These are phyloP conservation scores for Camillea tinctor DNA, from an alignment of 2,329 filamentous ascomycete species.

Conservation along the genomic window DNA sequence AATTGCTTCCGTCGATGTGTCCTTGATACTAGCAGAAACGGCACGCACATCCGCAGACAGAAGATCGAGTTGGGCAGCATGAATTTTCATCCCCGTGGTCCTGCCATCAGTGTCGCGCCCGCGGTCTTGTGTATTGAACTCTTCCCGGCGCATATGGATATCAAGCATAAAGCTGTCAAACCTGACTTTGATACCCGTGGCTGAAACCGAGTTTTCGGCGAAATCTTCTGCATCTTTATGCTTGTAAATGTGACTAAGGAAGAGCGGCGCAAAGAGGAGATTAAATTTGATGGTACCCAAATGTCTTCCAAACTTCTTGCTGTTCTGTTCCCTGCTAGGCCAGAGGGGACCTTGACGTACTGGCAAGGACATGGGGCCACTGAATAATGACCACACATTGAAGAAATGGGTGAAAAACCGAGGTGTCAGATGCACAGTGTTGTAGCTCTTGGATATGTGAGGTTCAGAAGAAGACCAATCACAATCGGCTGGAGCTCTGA, in stretches of 20 bases:
- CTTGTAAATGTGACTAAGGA: constrained; percentile 96
- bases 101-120: constrained; percentile 73
- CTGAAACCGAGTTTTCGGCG: constrained; percentile 72
- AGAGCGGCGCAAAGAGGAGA: constrained; percentile 84
- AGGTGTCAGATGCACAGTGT: constrained; percentile 90
- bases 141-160: constrained; percentile 88
- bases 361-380: constrained; percentile 89
- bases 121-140: constrained; percentile 80
- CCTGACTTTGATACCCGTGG: constrained; percentile 93
- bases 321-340: constrained; percentile 91
- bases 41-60: constrained; percentile 89
- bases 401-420: constrained; percentile 99
- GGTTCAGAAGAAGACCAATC: constrained; percentile 79
- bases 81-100: constrained; percentile 92
- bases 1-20: constrained; percentile 74
- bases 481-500: constrained; percentile 81
- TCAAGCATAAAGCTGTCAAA: constrained; percentile 98
- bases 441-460: constrained; percentile 85
- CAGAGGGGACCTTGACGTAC: constrained; percentile 90
- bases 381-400: constrained; percentile 96
- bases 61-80: constrained; percentile 89
- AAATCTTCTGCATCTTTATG: constrained; percentile 94
- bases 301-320: constrained; percentile 97
- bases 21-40: constrained; percentile 84
- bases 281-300: constrained; percentile 99